Evolutionary conservation across 1,284 basidiomycete species (phyloP).

Genomic region (Albatrellus sp.): DNA sequence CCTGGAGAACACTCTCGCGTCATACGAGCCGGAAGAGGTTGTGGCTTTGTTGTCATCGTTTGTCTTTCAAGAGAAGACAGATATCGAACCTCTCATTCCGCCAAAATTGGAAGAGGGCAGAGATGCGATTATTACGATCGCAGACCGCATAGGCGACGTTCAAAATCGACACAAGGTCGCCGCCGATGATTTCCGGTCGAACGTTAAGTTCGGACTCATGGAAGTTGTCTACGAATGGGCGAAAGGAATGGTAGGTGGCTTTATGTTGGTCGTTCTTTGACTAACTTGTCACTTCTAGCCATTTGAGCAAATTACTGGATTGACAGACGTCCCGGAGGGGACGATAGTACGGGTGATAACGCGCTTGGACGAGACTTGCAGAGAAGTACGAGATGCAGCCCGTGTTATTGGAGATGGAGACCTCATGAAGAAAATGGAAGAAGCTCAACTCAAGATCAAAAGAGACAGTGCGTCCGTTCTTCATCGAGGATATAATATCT

Average conservation of each 20-base stretch:
- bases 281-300: slow-evolving; percentile 39
- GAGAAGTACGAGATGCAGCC: slow-evolving; percentile 94
- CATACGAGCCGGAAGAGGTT: slow-evolving; percentile 89
- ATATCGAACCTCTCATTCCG: slow-evolving; percentile 71
- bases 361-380: slow-evolving; percentile 91
- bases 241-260: slow-evolving; percentile 71
- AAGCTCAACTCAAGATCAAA: slow-evolving; percentile 86
- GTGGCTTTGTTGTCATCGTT: slow-evolving; percentile 96
- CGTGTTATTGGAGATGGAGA: slow-evolving; percentile 95
- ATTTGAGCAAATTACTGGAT: slow-evolving; percentile 84
- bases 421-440: slow-evolving; percentile 96
- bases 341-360: slow-evolving; percentile 97
- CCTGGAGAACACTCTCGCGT: slow-evolving; percentile 85
- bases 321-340: slow-evolving; percentile 95
- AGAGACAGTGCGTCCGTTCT: slow-evolving; percentile 66
- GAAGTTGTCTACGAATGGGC: slow-evolving; percentile 99
- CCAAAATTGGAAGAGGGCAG: slow-evolving; percentile 72
- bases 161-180: slow-evolving; percentile 74
- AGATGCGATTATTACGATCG: slow-evolving; percentile 68
- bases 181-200: slow-evolving; percentile 63
- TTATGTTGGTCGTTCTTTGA: slow-evolving; percentile 1
- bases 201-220: slow-evolving; percentile 81
- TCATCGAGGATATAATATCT: not conserved
- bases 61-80: slow-evolving; percentile 96
- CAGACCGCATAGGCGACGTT: slow-evolving; percentile 71